Evolutionary conservation across 441 rosid species (phyloP), one percentile per base, ranked within the genome.

Genomic region (Pelargonium fulgidum): DNA sequence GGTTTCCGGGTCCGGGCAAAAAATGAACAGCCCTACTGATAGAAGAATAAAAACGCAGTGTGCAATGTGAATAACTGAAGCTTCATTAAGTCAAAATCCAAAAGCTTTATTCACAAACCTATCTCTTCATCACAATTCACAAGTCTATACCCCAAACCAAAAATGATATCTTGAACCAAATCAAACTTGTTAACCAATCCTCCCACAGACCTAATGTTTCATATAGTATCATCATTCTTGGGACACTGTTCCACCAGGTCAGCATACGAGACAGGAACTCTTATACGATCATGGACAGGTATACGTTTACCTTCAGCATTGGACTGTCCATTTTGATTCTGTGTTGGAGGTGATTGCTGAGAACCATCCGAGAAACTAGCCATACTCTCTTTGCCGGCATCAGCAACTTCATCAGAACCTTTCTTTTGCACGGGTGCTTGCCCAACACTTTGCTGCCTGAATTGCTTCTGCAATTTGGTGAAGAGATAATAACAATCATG

Each of bases 201-300:
- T 54, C 24, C 10, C 56, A 48, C 56, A 13, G 1, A 48, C 6
- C 54, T 48, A 16, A 13, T 44, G 12, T 48, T 13, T 13, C 6
- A 48, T 48, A 13, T 5, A 48, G 39, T 0, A 16, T 13, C 9
- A 52, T 14, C 59, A 52, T 14, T 8, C 20, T n/a, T 52, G n/a
- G 54, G 54, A 52, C 56, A 3, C 7, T 54, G 11, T 54, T 14
- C 61, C 3, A 54, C 58, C 58, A 50, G 20, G 61, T 54, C 61
- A 54, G 61, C 61, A 16, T 54, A 54, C 20, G 61, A 54, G 22
- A 54, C 61, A 6, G 61, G 61, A 54, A 54, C 61, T 54, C 61
- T 16, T 54, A 7, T 54, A 4, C 24, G 61, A 54, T 54, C 61
- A 54, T n/a, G 58, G 3, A 50, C 58, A 50, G 58, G 58, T 50